These are phyloP conservation scores for Conoideocrella luteorostrata DNA, from an alignment of 2,329 filamentous ascomycete species.

Conservation along the genomic window DNA sequence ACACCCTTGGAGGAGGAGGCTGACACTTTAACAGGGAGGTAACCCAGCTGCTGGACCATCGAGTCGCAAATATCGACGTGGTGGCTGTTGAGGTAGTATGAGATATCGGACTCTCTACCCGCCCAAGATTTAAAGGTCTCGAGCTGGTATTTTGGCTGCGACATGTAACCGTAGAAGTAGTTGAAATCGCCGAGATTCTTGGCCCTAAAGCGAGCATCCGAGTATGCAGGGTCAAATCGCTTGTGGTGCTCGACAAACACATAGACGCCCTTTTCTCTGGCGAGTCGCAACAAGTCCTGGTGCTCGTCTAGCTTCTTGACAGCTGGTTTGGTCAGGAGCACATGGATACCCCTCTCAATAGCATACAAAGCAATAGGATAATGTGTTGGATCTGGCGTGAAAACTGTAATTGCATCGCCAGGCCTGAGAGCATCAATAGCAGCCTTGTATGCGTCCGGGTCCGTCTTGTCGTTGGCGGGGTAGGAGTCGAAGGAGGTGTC, in stretches of 20 bases:
- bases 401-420: constrained; percentile 90
- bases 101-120: constrained; percentile 85
- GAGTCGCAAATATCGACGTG: constrained; percentile 90
- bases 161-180: constrained; percentile 98
- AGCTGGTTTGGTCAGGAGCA: constrained; percentile 89
- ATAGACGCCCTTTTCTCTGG: constrained; percentile 70
- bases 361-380: constrained; percentile 89
- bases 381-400: constrained; percentile 90
- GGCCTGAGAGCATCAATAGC: constrained; percentile 78
- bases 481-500: constrained; percentile 82
- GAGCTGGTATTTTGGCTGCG: constrained; percentile 82
- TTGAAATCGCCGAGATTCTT: constrained; percentile 84
- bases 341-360: constrained; percentile 80
- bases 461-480: constrained; percentile 64
- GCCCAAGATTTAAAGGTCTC: constrained; percentile 96
- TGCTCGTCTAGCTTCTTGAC: constrained; percentile 80
- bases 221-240: constrained; percentile 88
- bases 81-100: constrained; percentile 93
- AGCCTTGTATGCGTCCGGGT: constrained; percentile 78
- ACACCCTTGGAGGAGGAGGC: constrained; percentile 73
- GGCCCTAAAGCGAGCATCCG: constrained; percentile 75
- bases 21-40: constrained; percentile 70
- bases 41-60: constrained; percentile 71
- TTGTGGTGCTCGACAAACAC: constrained; percentile 97
- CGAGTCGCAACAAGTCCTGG: constrained; percentile 64